phyloP scores from a whole-genome alignment of 352 stramenopile genomes.

The Globisporangium lucens region DNA sequence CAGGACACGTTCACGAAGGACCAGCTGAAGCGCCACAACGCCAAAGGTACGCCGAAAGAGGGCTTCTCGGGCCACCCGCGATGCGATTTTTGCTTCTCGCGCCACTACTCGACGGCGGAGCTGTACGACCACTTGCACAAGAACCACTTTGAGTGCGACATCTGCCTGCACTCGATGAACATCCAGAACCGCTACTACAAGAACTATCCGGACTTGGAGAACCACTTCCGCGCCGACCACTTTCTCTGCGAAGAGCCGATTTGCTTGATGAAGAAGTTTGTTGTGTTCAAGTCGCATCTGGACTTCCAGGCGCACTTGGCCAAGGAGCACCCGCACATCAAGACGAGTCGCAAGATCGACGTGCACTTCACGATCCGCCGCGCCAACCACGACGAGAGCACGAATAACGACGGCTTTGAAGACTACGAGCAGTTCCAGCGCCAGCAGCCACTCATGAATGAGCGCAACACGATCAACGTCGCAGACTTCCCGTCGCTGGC shows the following conservation, averaged over 20 bases:
- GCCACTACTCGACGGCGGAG: constrained; percentile 85
- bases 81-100: constrained; percentile 88
- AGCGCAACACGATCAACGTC: constrained; percentile 72
- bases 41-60: constrained; percentile 61
- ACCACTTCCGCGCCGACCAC: constrained; percentile 88
- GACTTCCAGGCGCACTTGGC: constrained; percentile 84
- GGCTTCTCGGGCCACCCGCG: constrained; percentile 84
- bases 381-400: constrained; percentile 28
- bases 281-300: constrained; percentile 87
- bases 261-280: constrained; percentile 87
- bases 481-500: constrained; percentile 83
- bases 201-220: constrained; percentile 89
- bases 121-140: constrained; percentile 90
- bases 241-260: constrained; percentile 83
- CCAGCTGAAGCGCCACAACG: constrained; percentile 74
- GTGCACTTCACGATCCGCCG: constrained; percentile 81
- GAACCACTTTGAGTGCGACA: constrained; percentile 91
- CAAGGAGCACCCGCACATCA: constrained; percentile 80
- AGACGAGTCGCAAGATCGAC: constrained; percentile 83
- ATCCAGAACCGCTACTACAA: constrained; percentile 91
- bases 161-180: constrained; percentile 73
- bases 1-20: constrained; percentile 72
- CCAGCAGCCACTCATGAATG: constrained; percentile 12
- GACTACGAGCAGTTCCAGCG: constrained; percentile 47
- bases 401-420: constrained; percentile 39